Percentiles rank a stretch among this genome's conserved stretches.
Conservation (phyloP, 768 basidiomycete genomes). For the Hygrophoropsis aurantiaca region DNA sequence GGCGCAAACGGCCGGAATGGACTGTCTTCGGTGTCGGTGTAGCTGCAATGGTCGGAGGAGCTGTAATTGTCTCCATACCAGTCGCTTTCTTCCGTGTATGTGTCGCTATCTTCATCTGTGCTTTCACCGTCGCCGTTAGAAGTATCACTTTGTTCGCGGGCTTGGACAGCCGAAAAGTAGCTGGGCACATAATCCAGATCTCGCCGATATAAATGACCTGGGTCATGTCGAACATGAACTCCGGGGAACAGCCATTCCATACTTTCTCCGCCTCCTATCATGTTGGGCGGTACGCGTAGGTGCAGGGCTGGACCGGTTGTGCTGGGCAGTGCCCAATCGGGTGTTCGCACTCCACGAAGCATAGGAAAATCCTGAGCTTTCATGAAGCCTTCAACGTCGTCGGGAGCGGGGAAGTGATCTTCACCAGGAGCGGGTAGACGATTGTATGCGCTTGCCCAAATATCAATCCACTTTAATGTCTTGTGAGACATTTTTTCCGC, state of each 20-base stretch:
- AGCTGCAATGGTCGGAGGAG: too few species aligned
- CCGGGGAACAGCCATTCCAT: conserved; percentile 2
- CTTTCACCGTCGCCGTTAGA: too few species aligned
- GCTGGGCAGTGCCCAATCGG: conserved; percentile 4
- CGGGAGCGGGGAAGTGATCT: background rate
- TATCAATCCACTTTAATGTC: conserved; percentile 1
- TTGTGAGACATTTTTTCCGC: background rate
- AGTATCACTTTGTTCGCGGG: too few species aligned
- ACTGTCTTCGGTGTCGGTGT: too few species aligned
- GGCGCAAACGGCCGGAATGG: too few species aligned
- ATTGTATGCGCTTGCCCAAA: conserved; percentile 1
- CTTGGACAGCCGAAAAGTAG: background rate
- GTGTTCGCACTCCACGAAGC: background rate
- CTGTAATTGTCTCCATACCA: background rate
- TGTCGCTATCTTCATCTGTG: background rate
- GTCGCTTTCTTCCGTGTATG: background rate
- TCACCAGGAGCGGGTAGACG: background rate
- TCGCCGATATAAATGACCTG: background rate
- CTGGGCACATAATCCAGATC: conserved; percentile 5
- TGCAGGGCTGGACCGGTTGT: background rate
- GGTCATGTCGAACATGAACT: conserved; percentile 2
- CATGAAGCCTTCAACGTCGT: background rate
- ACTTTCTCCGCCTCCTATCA: background rate
- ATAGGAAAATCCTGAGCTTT: conserved; percentile 2
- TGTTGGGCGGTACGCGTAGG: background rate